A percentile compares a stretch with the other conserved stretches of the same genome.
Evolutionary conservation across 176 grass and related monocot genomes (phyloP).

Genomic region (Puya raimondii): DNA sequence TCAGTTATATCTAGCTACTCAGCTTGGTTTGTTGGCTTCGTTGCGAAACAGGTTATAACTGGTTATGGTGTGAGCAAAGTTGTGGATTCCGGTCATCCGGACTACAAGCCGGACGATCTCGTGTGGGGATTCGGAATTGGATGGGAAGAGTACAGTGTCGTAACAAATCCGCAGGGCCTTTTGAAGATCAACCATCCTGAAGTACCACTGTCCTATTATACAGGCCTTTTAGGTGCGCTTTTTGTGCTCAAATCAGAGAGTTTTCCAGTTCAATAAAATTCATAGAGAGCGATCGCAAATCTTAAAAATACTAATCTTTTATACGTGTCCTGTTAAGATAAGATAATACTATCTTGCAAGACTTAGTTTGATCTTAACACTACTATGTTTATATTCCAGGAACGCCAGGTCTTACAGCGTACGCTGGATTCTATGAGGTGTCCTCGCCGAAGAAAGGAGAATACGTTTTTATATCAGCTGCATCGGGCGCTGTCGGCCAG

Average conservation of each 20-base stretch:
- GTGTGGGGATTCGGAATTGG: slow-evolving; percentile 34
- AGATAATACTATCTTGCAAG: no score
- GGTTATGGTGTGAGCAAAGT: slow-evolving; percentile 40
- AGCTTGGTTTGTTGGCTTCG: no score
- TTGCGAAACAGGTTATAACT: slow-evolving; percentile 18
- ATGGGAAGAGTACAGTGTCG: slow-evolving; percentile 49
- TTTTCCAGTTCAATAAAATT: no score
- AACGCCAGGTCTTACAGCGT: slow-evolving; percentile 57
- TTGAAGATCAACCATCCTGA: slow-evolving; percentile 21
- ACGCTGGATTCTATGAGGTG: slow-evolving; percentile 68
- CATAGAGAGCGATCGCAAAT: no score
- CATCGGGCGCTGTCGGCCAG: slow-evolving; percentile 61
- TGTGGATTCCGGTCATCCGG: slow-evolving; percentile 22
- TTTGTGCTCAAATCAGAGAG: neutral
- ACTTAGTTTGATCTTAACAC: no score
- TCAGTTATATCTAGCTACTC: neutral
- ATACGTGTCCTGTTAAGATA: neutral
- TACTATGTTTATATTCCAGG: slow-evolving; percentile 20
- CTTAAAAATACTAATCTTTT: no score
- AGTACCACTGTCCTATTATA: slow-evolving; percentile 49
- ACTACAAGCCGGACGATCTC: slow-evolving; percentile 23
- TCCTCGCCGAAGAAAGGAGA: slow-evolving; percentile 46
- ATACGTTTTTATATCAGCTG: slow-evolving; percentile 51
- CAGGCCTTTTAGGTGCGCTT: slow-evolving; percentile 30
- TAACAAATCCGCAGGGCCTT: slow-evolving; percentile 3